These are phyloP conservation scores for Lasiosphaeris hirsuta DNA, from an alignment of 495 filamentous ascomycete genomes.

Conservation along the genomic window DNA sequence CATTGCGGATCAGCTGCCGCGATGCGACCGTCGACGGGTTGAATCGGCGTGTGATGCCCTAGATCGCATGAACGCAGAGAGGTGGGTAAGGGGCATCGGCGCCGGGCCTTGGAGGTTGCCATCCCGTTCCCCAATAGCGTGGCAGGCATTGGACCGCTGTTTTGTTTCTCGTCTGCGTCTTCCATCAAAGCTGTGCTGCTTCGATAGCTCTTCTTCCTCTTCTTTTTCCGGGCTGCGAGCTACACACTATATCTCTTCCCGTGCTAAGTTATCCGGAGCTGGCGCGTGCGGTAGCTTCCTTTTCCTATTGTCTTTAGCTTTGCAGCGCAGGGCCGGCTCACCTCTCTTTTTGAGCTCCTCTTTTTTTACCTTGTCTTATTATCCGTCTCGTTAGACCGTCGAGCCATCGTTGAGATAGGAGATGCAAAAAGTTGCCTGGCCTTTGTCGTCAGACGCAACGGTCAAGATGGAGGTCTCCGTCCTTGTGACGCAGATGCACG, in stretches of 20 bases:
- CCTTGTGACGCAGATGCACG: conserved; percentile 36
- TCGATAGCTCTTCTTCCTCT: too few species aligned
- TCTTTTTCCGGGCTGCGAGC: too few species aligned
- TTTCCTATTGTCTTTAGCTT: too few species aligned
- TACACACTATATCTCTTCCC: too few species aligned
- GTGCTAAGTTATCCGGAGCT: too few species aligned
- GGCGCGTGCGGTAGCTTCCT: too few species aligned
- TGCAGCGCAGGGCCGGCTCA: too few species aligned
- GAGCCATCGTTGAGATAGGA: too few species aligned
- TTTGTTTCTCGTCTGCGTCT: not conserved
- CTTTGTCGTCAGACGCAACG: not conserved
- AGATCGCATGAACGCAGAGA: not conserved
- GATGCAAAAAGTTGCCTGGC: not conserved
- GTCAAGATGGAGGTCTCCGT: conserved; percentile 28
- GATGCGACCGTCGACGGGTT: not conserved
- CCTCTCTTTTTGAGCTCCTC: too few species aligned
- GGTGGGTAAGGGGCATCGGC: not conserved
- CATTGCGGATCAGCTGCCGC: conserved; percentile 1
- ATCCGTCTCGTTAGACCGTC: too few species aligned
- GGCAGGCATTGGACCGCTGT: not conserved
- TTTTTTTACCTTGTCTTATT: too few species aligned
- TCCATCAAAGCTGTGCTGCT: not conserved
- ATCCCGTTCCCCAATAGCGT: not conserved
- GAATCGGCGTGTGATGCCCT: not conserved
- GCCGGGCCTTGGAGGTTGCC: not conserved